Evolutionary conservation across 768 basidiomycete genomes (phyloP).

Genomic region (Boletus reticulatus): DNA sequence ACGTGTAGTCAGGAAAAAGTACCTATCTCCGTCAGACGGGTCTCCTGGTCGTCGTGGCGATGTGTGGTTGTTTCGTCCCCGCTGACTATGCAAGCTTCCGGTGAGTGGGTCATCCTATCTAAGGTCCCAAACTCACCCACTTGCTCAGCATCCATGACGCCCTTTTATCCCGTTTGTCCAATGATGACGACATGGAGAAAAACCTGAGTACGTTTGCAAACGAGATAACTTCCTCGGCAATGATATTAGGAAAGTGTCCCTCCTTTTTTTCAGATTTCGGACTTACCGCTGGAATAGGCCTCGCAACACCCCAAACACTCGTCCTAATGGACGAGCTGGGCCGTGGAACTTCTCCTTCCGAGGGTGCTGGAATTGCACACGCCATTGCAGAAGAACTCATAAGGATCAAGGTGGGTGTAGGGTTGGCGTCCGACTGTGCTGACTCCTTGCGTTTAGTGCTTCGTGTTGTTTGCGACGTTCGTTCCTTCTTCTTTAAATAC

Average conservation of each 20-base stretch:
- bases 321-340: constrained; percentile 93
- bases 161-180: constrained; percentile 83
- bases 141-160: constrained; percentile 69
- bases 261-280: neutral
- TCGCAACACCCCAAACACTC: constrained; percentile 69
- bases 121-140: neutral
- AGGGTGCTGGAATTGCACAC: constrained; percentile 79
- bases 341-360: constrained; percentile 83
- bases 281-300: constrained; percentile 40
- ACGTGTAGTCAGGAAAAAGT: constrained; percentile 65
- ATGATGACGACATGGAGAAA: constrained; percentile 91
- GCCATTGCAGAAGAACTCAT: constrained; percentile 82
- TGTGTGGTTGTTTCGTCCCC: constrained; percentile 90
- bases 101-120: constrained; percentile 31
- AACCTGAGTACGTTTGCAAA: constrained; percentile 91
- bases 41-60: constrained; percentile 79
- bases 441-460: constrained; percentile 47
- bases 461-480: constrained; percentile 90
- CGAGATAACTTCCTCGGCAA: constrained; percentile 90
- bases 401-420: constrained; percentile 54
- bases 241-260: constrained; percentile 69
- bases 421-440: neutral
- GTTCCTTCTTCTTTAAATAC: constrained; percentile 8
- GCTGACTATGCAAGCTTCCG: constrained; percentile 92
- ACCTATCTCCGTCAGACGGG: constrained; percentile 90